A percentile compares a stretch with the other conserved stretches of the same genome.
Conservation (phyloP, 768 basidiomycete genomes). For the Leucocoprinus birnbaumii region DNA sequence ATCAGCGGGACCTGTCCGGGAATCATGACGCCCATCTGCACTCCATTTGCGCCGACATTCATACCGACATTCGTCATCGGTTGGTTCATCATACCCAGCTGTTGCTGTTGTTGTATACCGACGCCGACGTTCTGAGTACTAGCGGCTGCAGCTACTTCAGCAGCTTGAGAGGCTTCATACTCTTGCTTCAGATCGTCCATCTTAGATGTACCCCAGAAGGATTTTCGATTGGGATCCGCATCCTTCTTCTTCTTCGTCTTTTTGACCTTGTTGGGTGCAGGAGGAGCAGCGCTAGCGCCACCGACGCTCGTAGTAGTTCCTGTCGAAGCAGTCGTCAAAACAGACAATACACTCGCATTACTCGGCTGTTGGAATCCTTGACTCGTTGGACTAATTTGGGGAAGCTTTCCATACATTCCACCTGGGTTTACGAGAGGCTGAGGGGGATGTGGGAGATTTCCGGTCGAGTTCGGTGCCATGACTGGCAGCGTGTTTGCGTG, state of each 20-base stretch:
- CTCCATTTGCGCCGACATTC: background rate
- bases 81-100: background rate
- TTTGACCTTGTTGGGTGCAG: background rate
- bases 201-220: background rate
- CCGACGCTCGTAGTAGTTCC: no score
- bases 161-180: background rate
- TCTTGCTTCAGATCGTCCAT: background rate
- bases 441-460: background rate
- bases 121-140: background rate
- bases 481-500: background rate
- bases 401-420: background rate
- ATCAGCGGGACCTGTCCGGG: background rate
- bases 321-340: background rate
- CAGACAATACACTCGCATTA: constrained; percentile 3
- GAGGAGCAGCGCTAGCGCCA: background rate
- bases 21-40: background rate
- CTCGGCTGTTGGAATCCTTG: background rate
- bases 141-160: no score
- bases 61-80: background rate
- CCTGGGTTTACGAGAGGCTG: background rate
- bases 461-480: no score
- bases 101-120: background rate
- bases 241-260: background rate
- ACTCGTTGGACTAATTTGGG: background rate
- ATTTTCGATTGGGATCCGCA: background rate